These are phyloP conservation scores for Paraphaeosphaeria sporulosa DNA, from an alignment of 2,329 filamentous ascomycete species.

Conservation along the genomic window DNA sequence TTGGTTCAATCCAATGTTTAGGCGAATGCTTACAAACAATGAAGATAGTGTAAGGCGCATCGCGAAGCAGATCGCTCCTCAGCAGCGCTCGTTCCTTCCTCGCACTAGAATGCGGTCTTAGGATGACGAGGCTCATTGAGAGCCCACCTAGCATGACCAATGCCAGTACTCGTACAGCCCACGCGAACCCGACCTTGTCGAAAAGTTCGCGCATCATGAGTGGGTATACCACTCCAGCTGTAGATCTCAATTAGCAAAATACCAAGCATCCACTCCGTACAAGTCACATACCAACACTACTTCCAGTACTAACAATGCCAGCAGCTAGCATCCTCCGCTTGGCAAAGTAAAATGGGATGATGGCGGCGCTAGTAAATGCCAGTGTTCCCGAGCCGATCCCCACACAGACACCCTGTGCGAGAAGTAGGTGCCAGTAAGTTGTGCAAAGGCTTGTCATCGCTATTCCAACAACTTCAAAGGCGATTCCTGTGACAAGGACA, in stretches of 20 bases:
- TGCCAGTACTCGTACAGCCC: slow-evolving; percentile 66
- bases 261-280: slow-evolving; percentile 51
- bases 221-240: slow-evolving; percentile 69
- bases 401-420: slow-evolving; percentile 30
- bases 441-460: slow-evolving; percentile 58
- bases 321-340: slow-evolving; percentile 63
- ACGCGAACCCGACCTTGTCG: slow-evolving; percentile 65
- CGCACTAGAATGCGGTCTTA: slow-evolving; percentile 11
- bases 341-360: slow-evolving; percentile 62
- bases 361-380: slow-evolving; percentile 23
- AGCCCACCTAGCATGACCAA: slow-evolving; percentile 55
- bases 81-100: slow-evolving; percentile 13
- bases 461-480: slow-evolving; percentile 53
- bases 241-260: slow-evolving; percentile 53
- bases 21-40: slow-evolving; percentile 37
- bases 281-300: slow-evolving; percentile 19
- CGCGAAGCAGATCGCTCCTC: not conserved
- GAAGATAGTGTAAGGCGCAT: slow-evolving; percentile 31
- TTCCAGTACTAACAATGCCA: slow-evolving; percentile 63
- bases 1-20: not conserved
- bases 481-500: slow-evolving; percentile 47
- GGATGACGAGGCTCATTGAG: slow-evolving; percentile 8
- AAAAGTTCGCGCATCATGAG: slow-evolving; percentile 58
- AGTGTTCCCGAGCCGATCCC: slow-evolving; percentile 27
- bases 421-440: slow-evolving; percentile 53